phyloP scores from a whole-genome alignment of 2,329 filamentous ascomycete species.

The Talaromyces sp. region DNA sequence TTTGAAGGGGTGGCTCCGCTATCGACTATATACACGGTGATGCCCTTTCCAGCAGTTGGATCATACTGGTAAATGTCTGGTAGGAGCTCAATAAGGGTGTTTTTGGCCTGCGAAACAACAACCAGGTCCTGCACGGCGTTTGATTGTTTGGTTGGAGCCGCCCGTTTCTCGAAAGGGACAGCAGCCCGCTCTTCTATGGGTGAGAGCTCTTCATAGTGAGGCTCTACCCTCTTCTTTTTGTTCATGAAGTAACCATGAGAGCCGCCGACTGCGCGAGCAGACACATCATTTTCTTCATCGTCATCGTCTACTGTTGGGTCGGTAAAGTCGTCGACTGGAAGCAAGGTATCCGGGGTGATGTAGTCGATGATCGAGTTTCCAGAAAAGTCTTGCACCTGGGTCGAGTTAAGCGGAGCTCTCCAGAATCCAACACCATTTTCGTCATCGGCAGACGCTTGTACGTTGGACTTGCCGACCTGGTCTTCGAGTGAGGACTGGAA shows the following conservation, averaged over 20 bases:
- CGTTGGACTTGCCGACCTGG: background rate
- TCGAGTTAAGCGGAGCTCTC: background rate
- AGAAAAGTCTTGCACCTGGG: background rate
- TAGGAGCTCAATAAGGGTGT: background rate
- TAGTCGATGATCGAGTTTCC: background rate
- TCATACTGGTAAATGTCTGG: background rate
- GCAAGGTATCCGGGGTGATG: background rate
- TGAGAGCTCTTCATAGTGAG: background rate
- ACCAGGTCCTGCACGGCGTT: background rate
- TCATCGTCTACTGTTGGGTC: background rate
- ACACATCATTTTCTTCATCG: background rate
- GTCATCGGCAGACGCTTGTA: background rate
- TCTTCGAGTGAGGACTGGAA: background rate
- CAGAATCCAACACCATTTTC: background rate
- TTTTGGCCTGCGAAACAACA: background rate
- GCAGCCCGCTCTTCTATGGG: background rate
- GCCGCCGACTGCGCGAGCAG: background rate
- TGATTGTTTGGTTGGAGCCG: background rate
- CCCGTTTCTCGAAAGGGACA: background rate
- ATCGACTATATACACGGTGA: conserved; percentile 1
- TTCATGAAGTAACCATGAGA: background rate
- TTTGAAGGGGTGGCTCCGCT: background rate
- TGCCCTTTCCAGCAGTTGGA: background rate
- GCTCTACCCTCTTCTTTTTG: background rate
- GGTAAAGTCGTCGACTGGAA: background rate